Evolutionary conservation across 2,329 filamentous ascomycete genomes (phyloP), one percentile per base, ranked within the genome.

Genomic region (Alternaria gaisen): DNA sequence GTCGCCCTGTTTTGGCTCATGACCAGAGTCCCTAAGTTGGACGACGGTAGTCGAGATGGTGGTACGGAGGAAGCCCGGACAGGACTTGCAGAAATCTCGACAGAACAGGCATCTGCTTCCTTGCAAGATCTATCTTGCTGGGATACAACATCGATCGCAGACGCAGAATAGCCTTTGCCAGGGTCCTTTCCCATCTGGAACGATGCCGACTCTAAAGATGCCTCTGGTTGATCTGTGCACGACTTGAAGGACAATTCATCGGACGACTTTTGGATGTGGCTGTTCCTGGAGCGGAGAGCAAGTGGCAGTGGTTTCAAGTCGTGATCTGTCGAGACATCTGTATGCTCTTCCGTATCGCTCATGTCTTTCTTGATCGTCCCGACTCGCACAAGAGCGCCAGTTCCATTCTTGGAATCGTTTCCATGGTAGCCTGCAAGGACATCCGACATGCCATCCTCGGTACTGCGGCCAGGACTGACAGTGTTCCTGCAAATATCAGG

Each of bases 161-260:
- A 69, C n/a, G 60, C 63, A 44, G 63, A 64, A 8, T 66, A 67
- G 12, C 56, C 65, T n/a, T 44, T 61, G 36, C 61, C 59, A 11
- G 51, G 12, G 6, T 61, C 58, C 24, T 61, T 58, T 6, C 32
- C 24, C 16, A 11, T 24, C 8, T 63, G 50, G 3, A 52, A 44
- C 11, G 56, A 44, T 40, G 36, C 16, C 44, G 28, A 34, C 5
- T 22, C 51, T 28, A 26, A 44, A 28, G 53, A 53, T 34, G 56
- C 44, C n/a, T 72, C 64, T 8, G 65, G 56, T 14, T 66, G 44
- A 53, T 71, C 65, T 7, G 70, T 72, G 38, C 71, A 75, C 28
- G 74, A 73, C 53, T 76, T 76, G 66, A 74, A 78, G 7, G 76
- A 77, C 52, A 75, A 70, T 36, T 71, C 70, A 48, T 76, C 73